Conservation (phyloP, 2,329 filamentous ascomycete species). For the Neospermospora avenae region DNA sequence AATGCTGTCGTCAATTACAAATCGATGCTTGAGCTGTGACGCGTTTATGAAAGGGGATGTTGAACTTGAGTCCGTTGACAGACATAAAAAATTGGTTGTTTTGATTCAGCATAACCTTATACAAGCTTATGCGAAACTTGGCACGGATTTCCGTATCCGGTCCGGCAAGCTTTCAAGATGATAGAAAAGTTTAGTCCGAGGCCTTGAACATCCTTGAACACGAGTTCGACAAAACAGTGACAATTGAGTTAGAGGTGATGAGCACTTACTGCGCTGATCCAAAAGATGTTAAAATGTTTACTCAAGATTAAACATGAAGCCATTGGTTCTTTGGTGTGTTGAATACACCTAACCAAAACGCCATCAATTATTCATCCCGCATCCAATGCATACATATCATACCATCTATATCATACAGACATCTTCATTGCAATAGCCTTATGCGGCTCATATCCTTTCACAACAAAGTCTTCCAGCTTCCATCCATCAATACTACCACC, state of each 20-base stretch:
- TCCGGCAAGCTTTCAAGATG: neutral
- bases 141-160: neutral
- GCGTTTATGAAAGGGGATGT: neutral
- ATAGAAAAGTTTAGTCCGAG: no score
- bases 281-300: neutral
- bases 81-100: neutral
- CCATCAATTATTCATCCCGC: neutral
- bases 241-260: no score
- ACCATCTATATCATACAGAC: constrained; percentile 60
- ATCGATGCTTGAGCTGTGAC: neutral
- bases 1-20: neutral
- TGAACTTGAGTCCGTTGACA: neutral
- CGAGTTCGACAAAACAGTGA: no score
- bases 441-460: constrained; percentile 86
- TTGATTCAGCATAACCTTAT: neutral
- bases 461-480: constrained; percentile 81
- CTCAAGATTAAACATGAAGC: neutral
- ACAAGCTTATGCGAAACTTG: neutral
- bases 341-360: neutral
- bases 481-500: constrained; percentile 84
- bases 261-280: no score
- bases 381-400: neutral
- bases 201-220: no score
- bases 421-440: constrained; percentile 97
- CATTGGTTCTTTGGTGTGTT: neutral